Conservation (phyloP, 352 stramenopile genomes). For the Phytophthora aleatoria region DNA sequence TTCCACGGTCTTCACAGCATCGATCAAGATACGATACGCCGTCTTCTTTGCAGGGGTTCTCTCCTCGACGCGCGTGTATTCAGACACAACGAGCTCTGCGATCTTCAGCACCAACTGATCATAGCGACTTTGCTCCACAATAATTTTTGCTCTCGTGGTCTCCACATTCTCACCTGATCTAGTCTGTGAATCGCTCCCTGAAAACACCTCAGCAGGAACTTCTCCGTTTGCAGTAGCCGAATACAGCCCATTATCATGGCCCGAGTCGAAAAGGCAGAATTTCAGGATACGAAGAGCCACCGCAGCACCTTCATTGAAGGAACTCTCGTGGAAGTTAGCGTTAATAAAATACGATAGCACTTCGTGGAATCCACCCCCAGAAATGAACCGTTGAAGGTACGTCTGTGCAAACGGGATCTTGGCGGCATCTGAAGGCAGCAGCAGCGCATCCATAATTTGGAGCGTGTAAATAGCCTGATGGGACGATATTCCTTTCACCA, state of each 20-base stretch:
- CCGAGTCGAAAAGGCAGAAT: slow-evolving; percentile 82
- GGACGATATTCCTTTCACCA: slow-evolving; percentile 73
- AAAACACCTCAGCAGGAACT: slow-evolving; percentile 18
- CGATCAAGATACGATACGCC: slow-evolving; percentile 77
- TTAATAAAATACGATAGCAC: slow-evolving; percentile 86
- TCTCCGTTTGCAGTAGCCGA: slow-evolving; percentile 38
- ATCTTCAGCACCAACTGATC: slow-evolving; percentile 80
- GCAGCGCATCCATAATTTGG: slow-evolving; percentile 85
- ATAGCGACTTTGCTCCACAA: slow-evolving; percentile 65
- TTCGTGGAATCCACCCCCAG: slow-evolving; percentile 77
- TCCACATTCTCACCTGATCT: slow-evolving; percentile 13
- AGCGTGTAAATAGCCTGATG: slow-evolving; percentile 88
- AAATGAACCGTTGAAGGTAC: slow-evolving; percentile 79
- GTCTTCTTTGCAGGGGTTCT: slow-evolving; percentile 42
- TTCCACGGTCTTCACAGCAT: slow-evolving; percentile 84
- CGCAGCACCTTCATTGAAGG: slow-evolving; percentile 85
- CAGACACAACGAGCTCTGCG: slow-evolving; percentile 75
- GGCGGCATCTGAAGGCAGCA: slow-evolving; percentile 70
- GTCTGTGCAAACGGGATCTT: slow-evolving; percentile 62
- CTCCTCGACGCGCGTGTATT: slow-evolving; percentile 54
- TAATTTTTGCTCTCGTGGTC: slow-evolving; percentile 45
- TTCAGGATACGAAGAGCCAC: slow-evolving; percentile 85
- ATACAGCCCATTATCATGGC: slow-evolving; percentile 51
- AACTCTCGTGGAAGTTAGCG: slow-evolving; percentile 66
- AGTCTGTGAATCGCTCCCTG: slow-evolving; percentile 21